phyloP scores from a whole-genome alignment of 2,329 filamentous ascomycete species.

The Phaeosphaeriaceae sp. region DNA sequence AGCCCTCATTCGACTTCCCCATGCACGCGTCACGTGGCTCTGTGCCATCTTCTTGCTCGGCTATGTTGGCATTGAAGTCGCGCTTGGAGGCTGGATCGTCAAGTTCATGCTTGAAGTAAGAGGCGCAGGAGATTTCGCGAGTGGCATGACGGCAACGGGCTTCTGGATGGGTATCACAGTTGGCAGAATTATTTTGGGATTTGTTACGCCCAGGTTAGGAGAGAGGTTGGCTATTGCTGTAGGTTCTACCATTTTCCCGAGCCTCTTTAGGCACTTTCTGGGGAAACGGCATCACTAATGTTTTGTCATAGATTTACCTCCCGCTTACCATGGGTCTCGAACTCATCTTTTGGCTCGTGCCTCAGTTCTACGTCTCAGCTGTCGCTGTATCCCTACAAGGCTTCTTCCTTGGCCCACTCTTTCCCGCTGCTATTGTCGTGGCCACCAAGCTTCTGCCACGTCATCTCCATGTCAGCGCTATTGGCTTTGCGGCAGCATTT shows the following conservation, averaged over 20 bases:
- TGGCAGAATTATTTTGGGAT: slow-evolving; percentile 74
- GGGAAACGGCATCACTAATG: not conserved
- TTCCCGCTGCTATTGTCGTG: slow-evolving; percentile 75
- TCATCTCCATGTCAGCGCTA: slow-evolving; percentile 77
- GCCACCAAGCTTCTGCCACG: slow-evolving; percentile 76
- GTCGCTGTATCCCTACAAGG: slow-evolving; percentile 75
- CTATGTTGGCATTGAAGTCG: slow-evolving; percentile 81
- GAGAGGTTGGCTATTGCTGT: slow-evolving; percentile 66
- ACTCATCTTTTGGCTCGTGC: slow-evolving; percentile 81
- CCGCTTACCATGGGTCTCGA: slow-evolving; percentile 67
- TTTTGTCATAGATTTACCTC: slow-evolving; percentile 64
- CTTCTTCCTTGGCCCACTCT: slow-evolving; percentile 81
- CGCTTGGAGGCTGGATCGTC: slow-evolving; percentile 80
- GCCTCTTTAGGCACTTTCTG: not conserved
- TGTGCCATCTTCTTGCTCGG: slow-evolving; percentile 74
- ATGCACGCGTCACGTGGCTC: slow-evolving; percentile 72
- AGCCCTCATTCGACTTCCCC: slow-evolving; percentile 54
- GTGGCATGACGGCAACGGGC: slow-evolving; percentile 76
- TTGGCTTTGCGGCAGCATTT: slow-evolving; percentile 81
- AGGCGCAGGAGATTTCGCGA: slow-evolving; percentile 70
- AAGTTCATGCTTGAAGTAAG: slow-evolving; percentile 82
- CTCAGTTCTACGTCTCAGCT: slow-evolving; percentile 74
- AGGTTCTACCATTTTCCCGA: slow-evolving; percentile 15
- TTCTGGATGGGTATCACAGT: slow-evolving; percentile 86
- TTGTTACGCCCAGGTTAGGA: slow-evolving; percentile 75